Conservation (phyloP, 176 grass and related monocot species). For the Oropetium thomaeum region DNA sequence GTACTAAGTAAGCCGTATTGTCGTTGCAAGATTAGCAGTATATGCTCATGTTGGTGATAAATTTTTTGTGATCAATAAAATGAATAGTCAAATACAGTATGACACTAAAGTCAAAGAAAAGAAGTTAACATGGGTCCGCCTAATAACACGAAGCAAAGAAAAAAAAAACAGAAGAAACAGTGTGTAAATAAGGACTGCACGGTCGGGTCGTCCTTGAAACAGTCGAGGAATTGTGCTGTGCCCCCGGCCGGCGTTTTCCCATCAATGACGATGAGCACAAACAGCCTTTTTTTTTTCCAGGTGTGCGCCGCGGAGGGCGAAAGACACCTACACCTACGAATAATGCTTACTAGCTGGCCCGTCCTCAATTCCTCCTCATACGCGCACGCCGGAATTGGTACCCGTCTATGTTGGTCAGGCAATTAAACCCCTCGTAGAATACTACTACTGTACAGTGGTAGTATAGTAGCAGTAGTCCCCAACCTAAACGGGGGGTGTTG, state of each 20-base stretch:
- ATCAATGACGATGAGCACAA: constrained; percentile 18
- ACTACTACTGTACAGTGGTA: too few relatives aligned
- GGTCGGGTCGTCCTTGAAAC: constrained; percentile 20
- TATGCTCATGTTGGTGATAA: too few relatives aligned
- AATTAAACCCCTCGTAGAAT: neutral
- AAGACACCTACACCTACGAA: neutral
- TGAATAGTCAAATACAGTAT: too few relatives aligned
- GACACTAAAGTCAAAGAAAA: too few relatives aligned
- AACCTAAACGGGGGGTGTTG: neutral
- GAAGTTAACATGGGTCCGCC: too few relatives aligned
- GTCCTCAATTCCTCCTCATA: neutral
- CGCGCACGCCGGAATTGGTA: neutral
- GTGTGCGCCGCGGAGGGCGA: neutral
- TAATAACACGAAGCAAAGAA: too few relatives aligned
- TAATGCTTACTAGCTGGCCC: too few relatives aligned
- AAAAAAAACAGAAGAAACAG: too few relatives aligned
- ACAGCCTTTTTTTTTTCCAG: neutral
- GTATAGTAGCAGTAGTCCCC: neutral
- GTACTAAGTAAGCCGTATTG: too few relatives aligned
- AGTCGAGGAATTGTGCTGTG: constrained; percentile 13
- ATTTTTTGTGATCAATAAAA: too few relatives aligned
- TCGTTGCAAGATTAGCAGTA: too few relatives aligned
- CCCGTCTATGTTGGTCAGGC: neutral
- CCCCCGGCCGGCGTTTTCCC: constrained; percentile 15
- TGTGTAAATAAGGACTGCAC: too few relatives aligned